phyloP scores from a whole-genome alignment of 106 monocot species.

The Platanthera guangdongensis region DNA sequence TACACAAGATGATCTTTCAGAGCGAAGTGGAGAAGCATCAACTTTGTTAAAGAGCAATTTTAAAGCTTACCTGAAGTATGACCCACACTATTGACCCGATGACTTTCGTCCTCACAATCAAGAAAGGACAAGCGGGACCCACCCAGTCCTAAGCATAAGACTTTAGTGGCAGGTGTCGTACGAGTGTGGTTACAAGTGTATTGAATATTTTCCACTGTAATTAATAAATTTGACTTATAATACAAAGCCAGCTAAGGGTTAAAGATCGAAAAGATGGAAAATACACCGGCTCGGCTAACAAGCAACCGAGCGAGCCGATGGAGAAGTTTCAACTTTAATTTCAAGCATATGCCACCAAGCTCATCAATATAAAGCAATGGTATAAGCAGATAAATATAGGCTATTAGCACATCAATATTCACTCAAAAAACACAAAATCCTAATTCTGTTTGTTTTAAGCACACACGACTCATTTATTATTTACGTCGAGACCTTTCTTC shows the following conservation, averaged over 20 bases:
- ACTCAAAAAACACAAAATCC: too few relatives aligned
- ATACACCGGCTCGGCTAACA: not conserved
- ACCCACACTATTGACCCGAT: not conserved
- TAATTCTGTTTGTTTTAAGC: too few relatives aligned
- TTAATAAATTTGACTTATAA: not conserved
- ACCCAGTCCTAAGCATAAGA: not conserved
- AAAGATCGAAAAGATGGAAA: not conserved
- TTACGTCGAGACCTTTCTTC: too few relatives aligned
- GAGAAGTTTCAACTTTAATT: not conserved
- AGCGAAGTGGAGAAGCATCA: not conserved
- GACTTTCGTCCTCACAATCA: not conserved
- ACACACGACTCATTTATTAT: too few relatives aligned
- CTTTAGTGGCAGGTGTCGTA: too few relatives aligned
- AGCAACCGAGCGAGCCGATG: not conserved
- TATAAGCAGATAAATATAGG: too few relatives aligned
- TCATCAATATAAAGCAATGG: too few relatives aligned
- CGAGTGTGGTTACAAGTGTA: too few relatives aligned
- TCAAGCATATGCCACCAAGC: too few relatives aligned
- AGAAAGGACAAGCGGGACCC: not conserved
- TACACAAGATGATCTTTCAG: too few relatives aligned
- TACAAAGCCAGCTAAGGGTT: not conserved
- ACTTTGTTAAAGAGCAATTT: not conserved
- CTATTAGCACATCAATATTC: too few relatives aligned
- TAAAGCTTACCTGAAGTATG: not conserved
- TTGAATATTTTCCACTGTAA: too few relatives aligned